Conservation (phyloP, 2,329 filamentous ascomycete species). For the Phoma sp. region DNA sequence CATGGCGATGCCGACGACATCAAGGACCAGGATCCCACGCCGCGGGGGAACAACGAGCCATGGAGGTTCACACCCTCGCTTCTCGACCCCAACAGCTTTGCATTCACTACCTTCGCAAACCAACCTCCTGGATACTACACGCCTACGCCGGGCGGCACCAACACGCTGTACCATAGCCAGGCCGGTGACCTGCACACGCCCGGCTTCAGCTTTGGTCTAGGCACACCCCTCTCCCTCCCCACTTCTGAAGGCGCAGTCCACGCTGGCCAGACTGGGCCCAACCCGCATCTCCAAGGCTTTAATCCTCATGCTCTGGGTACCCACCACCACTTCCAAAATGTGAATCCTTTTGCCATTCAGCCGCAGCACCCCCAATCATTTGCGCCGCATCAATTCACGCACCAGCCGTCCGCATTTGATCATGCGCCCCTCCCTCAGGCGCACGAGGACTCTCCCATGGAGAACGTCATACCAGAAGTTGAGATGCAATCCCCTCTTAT, state of each 20-base stretch:
- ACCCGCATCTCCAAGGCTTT: slow-evolving; percentile 70
- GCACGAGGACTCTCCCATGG: slow-evolving; percentile 71
- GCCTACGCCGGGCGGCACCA: slow-evolving; percentile 81
- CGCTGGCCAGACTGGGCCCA: slow-evolving; percentile 57
- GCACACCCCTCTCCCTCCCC: slow-evolving; percentile 84
- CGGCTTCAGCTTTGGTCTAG: slow-evolving; percentile 74
- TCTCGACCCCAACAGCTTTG: slow-evolving; percentile 83
- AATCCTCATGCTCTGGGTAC: slow-evolving; percentile 55
- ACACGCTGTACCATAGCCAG: slow-evolving; percentile 81
- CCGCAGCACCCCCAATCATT: slow-evolving; percentile 61
- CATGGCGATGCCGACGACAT: slow-evolving; percentile 58
- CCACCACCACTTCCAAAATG: slow-evolving; percentile 63
- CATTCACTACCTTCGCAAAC: slow-evolving; percentile 80
- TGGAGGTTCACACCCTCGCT: slow-evolving; percentile 91
- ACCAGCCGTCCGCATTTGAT: slow-evolving; percentile 82
- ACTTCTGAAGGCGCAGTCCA: slow-evolving; percentile 72
- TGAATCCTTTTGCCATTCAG: slow-evolving; percentile 73
- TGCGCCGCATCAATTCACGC: slow-evolving; percentile 80
- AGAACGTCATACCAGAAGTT: slow-evolving; percentile 61
- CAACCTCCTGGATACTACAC: slow-evolving; percentile 87
- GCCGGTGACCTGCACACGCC: slow-evolving; percentile 89
- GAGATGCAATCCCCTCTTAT: slow-evolving; percentile 69
- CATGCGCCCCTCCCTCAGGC: slow-evolving; percentile 69
- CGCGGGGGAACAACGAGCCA: slow-evolving; percentile 77
- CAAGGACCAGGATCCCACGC: slow-evolving; percentile 84